A percentile compares a stretch with the other conserved stretches of the same genome.
Conservation (phyloP, 148 eudicot genomes). For the Silene conica region DNA sequence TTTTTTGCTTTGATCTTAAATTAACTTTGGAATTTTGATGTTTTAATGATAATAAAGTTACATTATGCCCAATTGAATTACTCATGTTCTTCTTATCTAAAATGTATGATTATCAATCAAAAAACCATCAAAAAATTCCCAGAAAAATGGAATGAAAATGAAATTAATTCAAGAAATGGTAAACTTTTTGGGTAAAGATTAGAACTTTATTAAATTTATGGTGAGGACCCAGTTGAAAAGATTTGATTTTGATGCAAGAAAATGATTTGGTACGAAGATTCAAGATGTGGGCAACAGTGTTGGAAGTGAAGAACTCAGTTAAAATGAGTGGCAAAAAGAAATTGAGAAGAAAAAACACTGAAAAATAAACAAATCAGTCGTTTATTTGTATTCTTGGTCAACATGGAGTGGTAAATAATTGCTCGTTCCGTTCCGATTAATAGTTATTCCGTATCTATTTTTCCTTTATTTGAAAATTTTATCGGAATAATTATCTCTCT, state of each 20-base stretch:
- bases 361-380: not conserved
- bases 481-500: no score
- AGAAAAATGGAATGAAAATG: not conserved
- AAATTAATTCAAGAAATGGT: not conserved
- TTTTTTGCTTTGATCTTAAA: conserved; percentile 40
- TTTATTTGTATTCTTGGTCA: not conserved
- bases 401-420: no score
- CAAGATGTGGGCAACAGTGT: not conserved
- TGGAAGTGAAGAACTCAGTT: conserved; percentile 10
- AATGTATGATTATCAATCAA: not conserved
- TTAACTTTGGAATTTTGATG: conserved; percentile 42
- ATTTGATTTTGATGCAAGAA: conserved; percentile 4
- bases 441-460: no score
- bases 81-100: conserved; percentile 44
- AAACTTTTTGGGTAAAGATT: not conserved
- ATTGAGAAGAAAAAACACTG: not conserved
- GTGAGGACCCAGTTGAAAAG: not conserved
- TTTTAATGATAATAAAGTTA: conserved; percentile 41
- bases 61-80: conserved; percentile 53
- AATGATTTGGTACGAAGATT: not conserved
- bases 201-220: not conserved
- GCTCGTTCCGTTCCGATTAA: no score
- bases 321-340: conserved; percentile 4
- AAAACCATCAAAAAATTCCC: conserved; percentile 1
- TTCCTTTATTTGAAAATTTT: no score